Percentiles rank a stretch among this genome's conserved stretches.
These are phyloP conservation scores for Calonectria pauciramosa DNA, from an alignment of 2,329 filamentous ascomycete genomes.

Conservation along the genomic window DNA sequence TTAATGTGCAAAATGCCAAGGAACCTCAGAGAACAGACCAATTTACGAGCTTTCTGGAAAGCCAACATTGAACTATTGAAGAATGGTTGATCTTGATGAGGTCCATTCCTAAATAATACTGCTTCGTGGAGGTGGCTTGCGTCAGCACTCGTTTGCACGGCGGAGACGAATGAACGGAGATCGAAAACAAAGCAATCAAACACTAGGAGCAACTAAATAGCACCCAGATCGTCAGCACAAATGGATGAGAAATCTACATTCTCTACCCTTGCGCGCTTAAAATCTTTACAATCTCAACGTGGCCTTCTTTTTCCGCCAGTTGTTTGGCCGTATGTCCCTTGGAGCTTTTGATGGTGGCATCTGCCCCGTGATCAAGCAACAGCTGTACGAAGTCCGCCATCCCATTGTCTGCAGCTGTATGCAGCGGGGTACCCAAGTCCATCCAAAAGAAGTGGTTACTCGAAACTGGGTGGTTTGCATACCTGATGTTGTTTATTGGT, in stretches of 20 bases:
- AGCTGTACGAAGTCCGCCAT: not conserved
- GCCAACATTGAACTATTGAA: too few species aligned
- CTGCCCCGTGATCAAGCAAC: not conserved
- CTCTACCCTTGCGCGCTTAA: not conserved
- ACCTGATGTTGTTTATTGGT: not conserved
- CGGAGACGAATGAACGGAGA: too few species aligned
- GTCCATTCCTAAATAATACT: too few species aligned
- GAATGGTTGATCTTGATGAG: too few species aligned
- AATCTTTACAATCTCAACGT: not conserved
- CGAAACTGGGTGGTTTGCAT: not conserved
- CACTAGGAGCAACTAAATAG: too few species aligned
- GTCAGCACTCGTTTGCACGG: too few species aligned
- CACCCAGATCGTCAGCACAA: too few species aligned
- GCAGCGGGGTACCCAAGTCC: not conserved
- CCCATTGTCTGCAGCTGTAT: not conserved
- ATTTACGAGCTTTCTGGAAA: too few species aligned
- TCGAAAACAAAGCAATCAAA: too few species aligned
- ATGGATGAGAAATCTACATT: not conserved
- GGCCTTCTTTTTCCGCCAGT: not conserved
- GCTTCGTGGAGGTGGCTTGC: too few species aligned
- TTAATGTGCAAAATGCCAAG: too few species aligned
- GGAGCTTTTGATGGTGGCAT: not conserved
- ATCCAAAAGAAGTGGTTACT: not conserved
- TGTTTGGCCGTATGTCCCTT: not conserved
- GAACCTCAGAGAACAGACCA: too few species aligned